These are phyloP conservation scores for Spathaspora hagerdaliae DNA, from an alignment of 805 yeast genomes.

Conservation along the genomic window DNA sequence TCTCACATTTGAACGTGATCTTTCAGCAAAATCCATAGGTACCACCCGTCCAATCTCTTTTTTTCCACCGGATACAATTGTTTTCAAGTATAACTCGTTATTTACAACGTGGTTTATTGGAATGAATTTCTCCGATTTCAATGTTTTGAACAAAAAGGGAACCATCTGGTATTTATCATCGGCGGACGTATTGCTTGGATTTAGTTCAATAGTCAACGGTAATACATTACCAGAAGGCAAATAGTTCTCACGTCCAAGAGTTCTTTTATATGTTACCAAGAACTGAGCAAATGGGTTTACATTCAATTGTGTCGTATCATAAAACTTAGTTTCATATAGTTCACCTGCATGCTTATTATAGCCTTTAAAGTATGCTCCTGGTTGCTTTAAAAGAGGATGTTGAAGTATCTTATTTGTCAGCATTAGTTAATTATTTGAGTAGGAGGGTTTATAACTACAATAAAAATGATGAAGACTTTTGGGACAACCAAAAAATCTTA, in stretches of 20 bases:
- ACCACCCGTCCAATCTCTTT: neutral
- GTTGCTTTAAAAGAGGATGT: neutral
- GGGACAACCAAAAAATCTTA: too few species aligned
- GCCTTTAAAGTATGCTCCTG: neutral
- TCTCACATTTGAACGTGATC: neutral
- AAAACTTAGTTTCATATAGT: constrained; percentile 14
- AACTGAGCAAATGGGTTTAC: constrained; percentile 26
- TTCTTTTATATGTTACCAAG: constrained; percentile 7
- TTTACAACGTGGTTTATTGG: neutral
- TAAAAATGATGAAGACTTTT: too few species aligned
- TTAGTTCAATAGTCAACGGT: constrained; percentile 3
- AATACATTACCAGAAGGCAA: constrained; percentile 2
- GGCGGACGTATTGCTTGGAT: constrained; percentile 1
- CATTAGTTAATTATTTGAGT: neutral
- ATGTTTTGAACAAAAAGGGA: neutral
- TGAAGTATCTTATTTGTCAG: neutral
- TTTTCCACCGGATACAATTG: neutral
- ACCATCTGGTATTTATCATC: neutral
- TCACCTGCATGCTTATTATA: constrained; percentile 16
- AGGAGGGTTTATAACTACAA: too few species aligned
- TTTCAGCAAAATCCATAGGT: neutral
- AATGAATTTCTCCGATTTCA: neutral
- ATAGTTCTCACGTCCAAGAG: neutral
- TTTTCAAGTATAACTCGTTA: neutral
- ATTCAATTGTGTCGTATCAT: constrained; percentile 12